Percentiles rank a stretch among this genome's conserved stretches.
phyloP scores from a whole-genome alignment of 768 basidiomycete genomes.

The Russula brevipes region DNA sequence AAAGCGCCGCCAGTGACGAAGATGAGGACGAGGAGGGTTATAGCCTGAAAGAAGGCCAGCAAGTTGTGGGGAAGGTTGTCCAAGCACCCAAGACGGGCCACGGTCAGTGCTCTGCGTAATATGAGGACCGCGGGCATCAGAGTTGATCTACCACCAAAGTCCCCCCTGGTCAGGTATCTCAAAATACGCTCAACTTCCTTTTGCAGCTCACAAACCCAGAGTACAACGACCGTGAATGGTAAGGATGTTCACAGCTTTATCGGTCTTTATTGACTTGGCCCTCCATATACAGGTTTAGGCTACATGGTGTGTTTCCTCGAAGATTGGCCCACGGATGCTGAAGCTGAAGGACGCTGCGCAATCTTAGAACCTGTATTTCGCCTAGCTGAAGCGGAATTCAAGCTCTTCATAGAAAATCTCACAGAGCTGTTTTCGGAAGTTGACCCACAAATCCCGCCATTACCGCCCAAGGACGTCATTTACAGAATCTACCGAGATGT shows the following conservation, averaged over 20 bases:
- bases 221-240: slow-evolving; percentile 85
- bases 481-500: slow-evolving; percentile 94
- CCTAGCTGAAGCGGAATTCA: slow-evolving; percentile 85
- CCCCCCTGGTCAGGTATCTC: slow-evolving; percentile 78
- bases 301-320: slow-evolving; percentile 48
- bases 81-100: slow-evolving; percentile 79
- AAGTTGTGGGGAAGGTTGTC: slow-evolving; percentile 70
- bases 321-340: not conserved
- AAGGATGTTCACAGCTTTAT: slow-evolving; percentile 19
- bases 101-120: slow-evolving; percentile 42
- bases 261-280: not conserved
- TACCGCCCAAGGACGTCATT: slow-evolving; percentile 88
- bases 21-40: slow-evolving; percentile 37
- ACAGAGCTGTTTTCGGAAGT: slow-evolving; percentile 61
- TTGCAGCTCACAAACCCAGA: slow-evolving; percentile 61
- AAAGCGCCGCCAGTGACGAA: slow-evolving; percentile 34
- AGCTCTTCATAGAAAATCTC: slow-evolving; percentile 70
- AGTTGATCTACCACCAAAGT: slow-evolving; percentile 39
- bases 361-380: slow-evolving; percentile 69
- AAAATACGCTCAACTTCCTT: slow-evolving; percentile 80
- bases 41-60: slow-evolving; percentile 57
- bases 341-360: not conserved
- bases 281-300: slow-evolving; percentile 62
- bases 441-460: slow-evolving; percentile 78
- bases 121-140: not conserved